These are phyloP conservation scores for Euphorbia pulcherrima DNA, from an alignment of 345 rosid genomes.

Conservation along the genomic window DNA sequence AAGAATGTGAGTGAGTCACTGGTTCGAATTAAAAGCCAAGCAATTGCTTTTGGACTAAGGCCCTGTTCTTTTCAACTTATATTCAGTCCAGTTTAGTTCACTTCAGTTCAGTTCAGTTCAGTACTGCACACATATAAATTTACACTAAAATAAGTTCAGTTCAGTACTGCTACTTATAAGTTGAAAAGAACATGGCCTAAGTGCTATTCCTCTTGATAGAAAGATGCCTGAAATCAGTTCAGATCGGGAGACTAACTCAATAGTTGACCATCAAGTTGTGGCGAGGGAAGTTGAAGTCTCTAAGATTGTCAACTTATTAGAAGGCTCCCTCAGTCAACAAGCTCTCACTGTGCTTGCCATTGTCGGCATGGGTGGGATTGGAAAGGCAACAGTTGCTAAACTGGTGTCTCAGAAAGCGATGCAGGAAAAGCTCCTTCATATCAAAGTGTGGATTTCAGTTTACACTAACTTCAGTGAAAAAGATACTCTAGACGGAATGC, in stretches of 20 bases:
- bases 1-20: not conserved
- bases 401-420: not conserved
- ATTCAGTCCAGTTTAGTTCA: too few species aligned
- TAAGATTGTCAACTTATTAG: not conserved
- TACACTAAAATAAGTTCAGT: too few species aligned
- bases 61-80: too few species aligned
- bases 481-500: constrained; percentile 14
- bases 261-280: not conserved
- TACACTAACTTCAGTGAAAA: not conserved
- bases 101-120: too few species aligned
- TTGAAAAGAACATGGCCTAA: too few species aligned
- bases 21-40: not conserved
- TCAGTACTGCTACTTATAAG: too few species aligned
- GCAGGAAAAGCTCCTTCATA: not conserved
- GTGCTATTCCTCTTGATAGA: not conserved
- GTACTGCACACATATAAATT: too few species aligned
- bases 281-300: not conserved
- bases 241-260: not conserved
- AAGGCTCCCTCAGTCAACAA: not conserved
- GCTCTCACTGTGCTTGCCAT: constrained; percentile 2
- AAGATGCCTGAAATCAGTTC: not conserved
- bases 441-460: constrained; percentile 14
- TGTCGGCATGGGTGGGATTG: constrained; percentile 31
- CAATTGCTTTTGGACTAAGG: not conserved
- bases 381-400: constrained; percentile 25